phyloP scores from a whole-genome alignment of 805 yeast genomes.

The Blastobotrys chiropterorum region DNA sequence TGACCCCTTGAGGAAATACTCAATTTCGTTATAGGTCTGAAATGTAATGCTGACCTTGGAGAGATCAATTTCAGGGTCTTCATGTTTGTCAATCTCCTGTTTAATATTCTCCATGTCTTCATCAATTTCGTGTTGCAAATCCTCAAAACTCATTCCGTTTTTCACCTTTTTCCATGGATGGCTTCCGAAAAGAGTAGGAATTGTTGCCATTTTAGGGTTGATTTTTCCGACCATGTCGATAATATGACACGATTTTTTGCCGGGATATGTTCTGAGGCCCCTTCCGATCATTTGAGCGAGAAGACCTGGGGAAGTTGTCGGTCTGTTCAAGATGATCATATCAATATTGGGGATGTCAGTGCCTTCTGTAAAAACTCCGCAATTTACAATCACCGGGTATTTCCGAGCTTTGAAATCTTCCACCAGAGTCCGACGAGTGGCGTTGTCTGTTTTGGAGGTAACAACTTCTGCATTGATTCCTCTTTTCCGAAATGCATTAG shows the following conservation, averaged over 20 bases:
- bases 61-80: background rate
- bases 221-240: constrained; percentile 67
- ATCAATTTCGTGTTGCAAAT: background rate
- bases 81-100: background rate
- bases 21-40: background rate
- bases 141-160: background rate
- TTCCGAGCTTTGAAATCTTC: constrained; percentile 55
- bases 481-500: constrained; percentile 42
- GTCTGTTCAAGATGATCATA: constrained; percentile 69
- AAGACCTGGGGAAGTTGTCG: constrained; percentile 68
- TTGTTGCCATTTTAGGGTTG: constrained; percentile 40
- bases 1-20: background rate
- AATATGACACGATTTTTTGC: constrained; percentile 63
- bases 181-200: constrained; percentile 45
- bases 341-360: constrained; percentile 91
- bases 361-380: constrained; percentile 90
- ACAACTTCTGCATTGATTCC: constrained; percentile 70
- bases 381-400: constrained; percentile 73
- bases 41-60: background rate
- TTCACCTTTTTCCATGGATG: background rate
- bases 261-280: constrained; percentile 62
- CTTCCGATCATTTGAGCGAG: constrained; percentile 87
- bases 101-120: background rate
- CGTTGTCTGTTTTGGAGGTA: constrained; percentile 54
- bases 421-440: constrained; percentile 47